Evolutionary conservation across 306 rosid species (phyloP), one percentile per base, ranked within the genome.

Genomic region (Spatholobus suberectus): DNA sequence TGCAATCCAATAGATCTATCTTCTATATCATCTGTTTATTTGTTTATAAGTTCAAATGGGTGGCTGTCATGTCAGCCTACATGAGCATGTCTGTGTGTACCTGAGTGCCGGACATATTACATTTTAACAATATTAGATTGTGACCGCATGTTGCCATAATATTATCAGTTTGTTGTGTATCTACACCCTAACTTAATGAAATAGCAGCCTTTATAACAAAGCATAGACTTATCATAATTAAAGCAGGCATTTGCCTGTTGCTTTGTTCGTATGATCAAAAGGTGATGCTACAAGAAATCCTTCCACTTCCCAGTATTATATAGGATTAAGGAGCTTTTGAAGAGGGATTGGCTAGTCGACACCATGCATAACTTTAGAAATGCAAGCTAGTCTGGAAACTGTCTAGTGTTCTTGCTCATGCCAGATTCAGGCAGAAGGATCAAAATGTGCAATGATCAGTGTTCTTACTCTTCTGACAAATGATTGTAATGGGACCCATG

Each of bases 51-150:
- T 44, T 77, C 75, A 76, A 70, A 40, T 23, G 40, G 77, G 37
- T 34, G 4, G 66, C 24, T 62, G 35, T 76, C 67, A 61, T 70
- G 38, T 44, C 27, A 74, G n/a, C 51, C 27, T 43, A 10, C 17
- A 66, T 21, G 18, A 40, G 57, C 37, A 81, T 65, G 27, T 14
- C 6, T 69, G 21, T 32, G 12, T 52, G 35, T 38, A 20, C 38
- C 12, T 11, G 41, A 8, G 43, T 23, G 12, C 71, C 35, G 49
- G 26, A 40, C 44, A 44, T 62, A 18, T 66, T 52, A 52, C 3
- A 38, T 83, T 73, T 72, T 49, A 35, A 51, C 43, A 15, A 74
- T 71, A 24, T 23, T 57, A 78, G 38, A 73, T 34, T 47, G 49
- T 4, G 15, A 68, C 75, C 11, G 32, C 44, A 58, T 11, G 55